phyloP scores from a whole-genome alignment of 73 alveolate genomes.

The Tetrahymena borealis region DNA sequence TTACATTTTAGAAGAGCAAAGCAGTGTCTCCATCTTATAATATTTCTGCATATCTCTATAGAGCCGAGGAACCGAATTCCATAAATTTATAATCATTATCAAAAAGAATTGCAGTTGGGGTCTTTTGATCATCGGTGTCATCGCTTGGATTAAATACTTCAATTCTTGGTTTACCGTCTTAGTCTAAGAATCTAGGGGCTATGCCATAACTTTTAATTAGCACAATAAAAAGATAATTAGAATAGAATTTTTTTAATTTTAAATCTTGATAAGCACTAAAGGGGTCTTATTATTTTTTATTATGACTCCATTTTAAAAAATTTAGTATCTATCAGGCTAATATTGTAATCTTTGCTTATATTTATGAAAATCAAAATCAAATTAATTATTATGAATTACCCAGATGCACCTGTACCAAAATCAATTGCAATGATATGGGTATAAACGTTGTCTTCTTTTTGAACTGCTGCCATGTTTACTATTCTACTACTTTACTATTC shows the following conservation, averaged over 20 bases:
- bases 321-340: no score
- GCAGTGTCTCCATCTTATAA: constrained; percentile 97
- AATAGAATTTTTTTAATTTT: not conserved
- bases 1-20: constrained; percentile 78
- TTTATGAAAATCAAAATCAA: no score
- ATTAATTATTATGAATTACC: constrained; percentile 47
- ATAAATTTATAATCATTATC: constrained; percentile 85
- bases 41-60: constrained; percentile 91
- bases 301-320: no score
- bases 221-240: not conserved
- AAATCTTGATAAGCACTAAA: not conserved
- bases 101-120: constrained; percentile 93
- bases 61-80: constrained; percentile 91
- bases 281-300: no score
- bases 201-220: constrained; percentile 61
- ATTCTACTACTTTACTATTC: not conserved
- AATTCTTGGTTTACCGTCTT: constrained; percentile 88
- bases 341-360: no score
- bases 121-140: constrained; percentile 94
- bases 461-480: constrained; percentile 72
- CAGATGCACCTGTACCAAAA: constrained; percentile 98
- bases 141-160: constrained; percentile 98
- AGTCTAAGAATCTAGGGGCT: constrained; percentile 87
- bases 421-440: constrained; percentile 97
- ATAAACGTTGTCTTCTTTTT: constrained; percentile 88